A percentile compares a stretch with the other conserved stretches of the same genome.
These are phyloP conservation scores for Sporisorium exsertum DNA, from an alignment of 1,284 basidiomycete species.

Conservation along the genomic window DNA sequence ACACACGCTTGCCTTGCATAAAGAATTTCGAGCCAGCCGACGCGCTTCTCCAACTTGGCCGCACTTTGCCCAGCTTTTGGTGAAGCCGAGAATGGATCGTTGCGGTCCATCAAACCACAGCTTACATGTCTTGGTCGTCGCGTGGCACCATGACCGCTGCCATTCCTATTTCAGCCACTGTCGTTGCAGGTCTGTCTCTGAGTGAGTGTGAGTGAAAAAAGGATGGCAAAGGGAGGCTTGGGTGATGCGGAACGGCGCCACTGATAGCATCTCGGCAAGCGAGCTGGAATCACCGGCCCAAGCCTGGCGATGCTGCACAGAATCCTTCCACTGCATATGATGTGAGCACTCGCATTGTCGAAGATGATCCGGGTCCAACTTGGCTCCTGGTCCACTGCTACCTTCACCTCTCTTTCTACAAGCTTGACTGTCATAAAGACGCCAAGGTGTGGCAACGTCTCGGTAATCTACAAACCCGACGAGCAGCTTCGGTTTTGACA, in stretches of 20 bases:
- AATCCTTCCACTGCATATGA: conserved; percentile 1
- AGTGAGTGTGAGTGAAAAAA: too few species aligned
- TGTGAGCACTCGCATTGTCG: not conserved
- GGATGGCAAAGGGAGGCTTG: too few species aligned
- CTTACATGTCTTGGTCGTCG: not conserved
- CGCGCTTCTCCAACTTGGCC: too few species aligned
- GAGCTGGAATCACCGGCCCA: not conserved
- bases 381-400: not conserved
- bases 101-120: not conserved
- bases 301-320: too few species aligned
- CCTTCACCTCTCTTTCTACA: not conserved
- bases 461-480: not conserved
- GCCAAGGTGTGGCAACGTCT: not conserved
- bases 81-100: not conserved
- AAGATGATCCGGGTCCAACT: too few species aligned
- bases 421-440: not conserved
- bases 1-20: conserved; percentile 5
- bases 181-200: too few species aligned
- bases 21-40: not conserved
- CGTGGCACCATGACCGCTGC: too few species aligned
- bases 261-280: not conserved
- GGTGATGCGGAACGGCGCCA: not conserved
- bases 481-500: not conserved
- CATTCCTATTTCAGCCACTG: too few species aligned
- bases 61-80: too few species aligned